Evolutionary conservation across 2,329 filamentous ascomycete species (phyloP), one percentile per base, ranked within the genome.

Genomic region (Alternaria consortialis): DNA sequence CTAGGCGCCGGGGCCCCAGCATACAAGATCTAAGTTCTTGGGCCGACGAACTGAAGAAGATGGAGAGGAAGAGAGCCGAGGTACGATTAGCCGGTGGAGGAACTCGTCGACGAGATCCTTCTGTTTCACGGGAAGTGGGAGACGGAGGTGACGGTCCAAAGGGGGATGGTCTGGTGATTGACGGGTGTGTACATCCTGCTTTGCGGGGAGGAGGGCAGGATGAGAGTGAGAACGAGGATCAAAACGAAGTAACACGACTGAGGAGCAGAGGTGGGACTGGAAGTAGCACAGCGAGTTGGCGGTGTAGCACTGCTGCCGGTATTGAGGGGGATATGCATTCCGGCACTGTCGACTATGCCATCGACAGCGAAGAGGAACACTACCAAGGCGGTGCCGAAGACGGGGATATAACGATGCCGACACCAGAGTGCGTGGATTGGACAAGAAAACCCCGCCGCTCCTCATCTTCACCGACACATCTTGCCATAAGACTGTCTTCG

Each of bases 11-110:
- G 9, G 64, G 56, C 13, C 58, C 62, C 4, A 65, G 57, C 20
- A 42, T 53, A 5, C 17, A 29, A 9, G 65, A 61, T 7, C 34
- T 63, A 7, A 31, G 17, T 15, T 15, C 11, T 4, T 67, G 62
- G 65, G 65, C 65, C 0, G 20, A 52, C 11, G 55, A 66, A 23
- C 12, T 66, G 7, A 59, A 56, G 36, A 43, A 15, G 3, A 64
- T 66, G 64, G 55, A 62, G 40, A 50, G 32, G 4, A 61, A 56
- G 54, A 48, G 53, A 4, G 8, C 32, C 6, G 58, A 52, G 3
- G 29, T 56, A n/a, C 17, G 31, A 3, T 5, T 37, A 2, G 44
- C 15, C 0, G 40, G 37, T n/a, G 17, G 37, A 0, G 8, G 6
- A 8, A 29, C 3, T 7, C 27, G 8, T 8, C 27, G 8, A 29